phyloP scores from a whole-genome alignment of 352 stramenopile species.

The Elongisporangium senticosum region DNA sequence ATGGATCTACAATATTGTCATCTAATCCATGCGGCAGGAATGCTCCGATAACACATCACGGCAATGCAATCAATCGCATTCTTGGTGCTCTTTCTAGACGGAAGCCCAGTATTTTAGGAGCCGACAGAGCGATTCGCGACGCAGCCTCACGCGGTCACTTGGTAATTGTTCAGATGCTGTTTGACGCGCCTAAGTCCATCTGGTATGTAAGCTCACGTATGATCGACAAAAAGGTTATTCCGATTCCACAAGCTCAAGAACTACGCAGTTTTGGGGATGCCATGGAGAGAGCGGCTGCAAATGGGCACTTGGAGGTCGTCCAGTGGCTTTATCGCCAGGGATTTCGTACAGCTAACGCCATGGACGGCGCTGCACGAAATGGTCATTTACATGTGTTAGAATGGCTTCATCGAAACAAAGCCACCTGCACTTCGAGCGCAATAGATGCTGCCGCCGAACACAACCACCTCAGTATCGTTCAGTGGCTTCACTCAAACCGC shows the following conservation, averaged over 20 bases:
- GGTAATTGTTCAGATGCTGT: neutral
- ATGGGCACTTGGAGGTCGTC: slow-evolving; percentile 17
- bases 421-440: slow-evolving; percentile 13
- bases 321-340: slow-evolving; percentile 12
- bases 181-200: neutral
- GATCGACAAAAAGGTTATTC: neutral
- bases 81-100: neutral
- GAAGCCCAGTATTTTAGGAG: neutral
- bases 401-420: slow-evolving; percentile 16
- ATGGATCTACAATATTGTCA: neutral
- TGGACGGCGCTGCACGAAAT: slow-evolving; percentile 7
- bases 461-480: slow-evolving; percentile 15
- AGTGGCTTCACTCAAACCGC: slow-evolving; percentile 16
- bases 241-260: neutral
- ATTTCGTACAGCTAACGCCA: slow-evolving; percentile 8
- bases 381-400: slow-evolving; percentile 1
- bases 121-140: neutral
- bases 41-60: neutral
- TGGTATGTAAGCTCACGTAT: neutral
- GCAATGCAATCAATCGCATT: neutral
- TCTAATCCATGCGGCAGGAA: neutral
- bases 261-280: neutral
- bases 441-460: slow-evolving; percentile 16
- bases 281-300: slow-evolving; percentile 10
- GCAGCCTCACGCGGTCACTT: neutral